Conservation (phyloP, 768 basidiomycete genomes). For the Paxillus rubicundulus region DNA sequence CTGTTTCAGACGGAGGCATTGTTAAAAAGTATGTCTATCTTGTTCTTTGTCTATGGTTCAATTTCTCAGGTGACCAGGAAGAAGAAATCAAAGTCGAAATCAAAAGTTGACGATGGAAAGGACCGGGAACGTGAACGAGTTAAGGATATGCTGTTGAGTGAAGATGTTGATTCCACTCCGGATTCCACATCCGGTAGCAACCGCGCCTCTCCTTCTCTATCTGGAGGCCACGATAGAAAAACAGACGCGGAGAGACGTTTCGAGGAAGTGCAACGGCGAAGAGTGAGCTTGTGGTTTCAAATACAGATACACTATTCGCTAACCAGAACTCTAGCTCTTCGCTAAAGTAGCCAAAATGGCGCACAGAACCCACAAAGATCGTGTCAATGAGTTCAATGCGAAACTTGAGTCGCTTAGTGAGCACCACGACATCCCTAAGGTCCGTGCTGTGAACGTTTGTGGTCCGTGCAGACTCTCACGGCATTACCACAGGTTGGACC, state of each 20-base stretch:
- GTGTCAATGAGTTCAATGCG: slow-evolving; percentile 85
- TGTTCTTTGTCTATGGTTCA: neutral
- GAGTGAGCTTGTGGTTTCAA: slow-evolving; percentile 49
- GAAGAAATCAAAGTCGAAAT: slow-evolving; percentile 78
- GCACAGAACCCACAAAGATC: slow-evolving; percentile 87
- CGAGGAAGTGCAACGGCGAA: slow-evolving; percentile 78
- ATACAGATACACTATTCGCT: neutral
- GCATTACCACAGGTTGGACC: slow-evolving; percentile 66
- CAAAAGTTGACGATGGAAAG: slow-evolving; percentile 47
- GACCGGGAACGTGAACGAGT: slow-evolving; percentile 41
- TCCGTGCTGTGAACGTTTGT: slow-evolving; percentile 30
- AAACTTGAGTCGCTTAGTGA: slow-evolving; percentile 86
- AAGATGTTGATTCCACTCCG: slow-evolving; percentile 40
- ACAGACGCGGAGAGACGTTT: slow-evolving; percentile 88
- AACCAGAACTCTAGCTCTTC: slow-evolving; percentile 51
- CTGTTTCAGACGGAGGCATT: slow-evolving; percentile 71
- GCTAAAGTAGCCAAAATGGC: slow-evolving; percentile 76
- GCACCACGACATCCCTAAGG: slow-evolving; percentile 95
- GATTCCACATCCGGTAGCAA: slow-evolving; percentile 55
- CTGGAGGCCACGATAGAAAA: slow-evolving; percentile 52
- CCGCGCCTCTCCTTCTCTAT: slow-evolving; percentile 58
- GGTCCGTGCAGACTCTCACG: slow-evolving; percentile 31
- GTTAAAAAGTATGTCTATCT: slow-evolving; percentile 69
- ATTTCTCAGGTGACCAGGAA: slow-evolving; percentile 49
- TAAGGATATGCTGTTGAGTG: slow-evolving; percentile 51